These are phyloP conservation scores for Hymenoscyphus albidus DNA, from an alignment of 2,329 filamentous ascomycete genomes.

Conservation along the genomic window DNA sequence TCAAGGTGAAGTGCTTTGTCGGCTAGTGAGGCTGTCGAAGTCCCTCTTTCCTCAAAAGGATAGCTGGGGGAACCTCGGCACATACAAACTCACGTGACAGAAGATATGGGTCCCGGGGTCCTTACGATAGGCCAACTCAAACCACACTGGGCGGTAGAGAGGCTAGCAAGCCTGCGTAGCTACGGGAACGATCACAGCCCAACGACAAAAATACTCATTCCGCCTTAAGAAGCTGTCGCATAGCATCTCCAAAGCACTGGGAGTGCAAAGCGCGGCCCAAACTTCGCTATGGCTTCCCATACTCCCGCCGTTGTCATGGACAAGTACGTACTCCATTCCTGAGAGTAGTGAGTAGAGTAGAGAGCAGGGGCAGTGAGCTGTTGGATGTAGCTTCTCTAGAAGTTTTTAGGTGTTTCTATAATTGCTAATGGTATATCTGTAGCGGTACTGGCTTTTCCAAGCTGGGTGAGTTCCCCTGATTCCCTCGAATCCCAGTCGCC, in stretches of 20 bases:
- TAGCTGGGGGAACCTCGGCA: background rate
- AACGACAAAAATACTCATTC: constrained; percentile 8
- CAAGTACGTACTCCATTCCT: constrained; percentile 70
- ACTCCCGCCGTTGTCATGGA: constrained; percentile 99
- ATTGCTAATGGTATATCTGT: constrained; percentile 34
- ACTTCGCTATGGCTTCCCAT: constrained; percentile 81
- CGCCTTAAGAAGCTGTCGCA: constrained; percentile 27
- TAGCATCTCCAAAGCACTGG: constrained; percentile 26
- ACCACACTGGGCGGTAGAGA: constrained; percentile 16
- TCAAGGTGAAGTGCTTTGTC: background rate
- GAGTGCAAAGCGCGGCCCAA: constrained; percentile 28
- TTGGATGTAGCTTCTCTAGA: background rate
- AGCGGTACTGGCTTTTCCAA: constrained; percentile 99
- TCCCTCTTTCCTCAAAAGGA: background rate
- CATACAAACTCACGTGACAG: background rate
- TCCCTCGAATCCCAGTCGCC: background rate
- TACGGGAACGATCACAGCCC: constrained; percentile 9
- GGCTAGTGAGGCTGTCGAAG: background rate
- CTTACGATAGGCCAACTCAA: background rate
- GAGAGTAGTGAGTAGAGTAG: constrained; percentile 16
- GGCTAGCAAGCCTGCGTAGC: constrained; percentile 1
- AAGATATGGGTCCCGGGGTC: background rate
- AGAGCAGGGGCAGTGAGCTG: constrained; percentile 1
- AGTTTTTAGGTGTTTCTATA: background rate
- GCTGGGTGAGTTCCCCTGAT: constrained; percentile 65